phyloP scores from a whole-genome alignment of 2,329 filamentous ascomycete genomes.

The Sporothrix sp. region DNA sequence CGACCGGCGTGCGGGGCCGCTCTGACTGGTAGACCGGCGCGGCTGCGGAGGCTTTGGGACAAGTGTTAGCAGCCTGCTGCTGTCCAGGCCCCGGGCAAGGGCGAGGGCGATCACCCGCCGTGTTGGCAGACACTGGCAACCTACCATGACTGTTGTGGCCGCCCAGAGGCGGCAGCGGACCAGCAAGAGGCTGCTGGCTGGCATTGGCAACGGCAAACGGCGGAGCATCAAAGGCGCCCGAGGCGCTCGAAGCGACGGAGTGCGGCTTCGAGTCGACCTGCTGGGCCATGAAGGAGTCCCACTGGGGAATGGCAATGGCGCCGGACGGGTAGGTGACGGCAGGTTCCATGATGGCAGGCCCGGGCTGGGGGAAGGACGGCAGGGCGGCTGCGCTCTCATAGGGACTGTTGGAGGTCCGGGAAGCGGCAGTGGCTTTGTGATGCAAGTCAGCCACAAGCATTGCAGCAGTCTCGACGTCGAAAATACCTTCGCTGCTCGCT shows the following conservation, averaged over 20 bases:
- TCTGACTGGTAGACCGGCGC: constrained; percentile 64
- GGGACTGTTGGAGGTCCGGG: constrained; percentile 45
- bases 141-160: constrained; percentile 52
- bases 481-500: constrained; percentile 77
- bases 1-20: constrained; percentile 58
- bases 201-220: constrained; percentile 51
- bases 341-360: constrained; percentile 64
- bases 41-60: constrained; percentile 56
- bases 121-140: constrained; percentile 18
- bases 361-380: constrained; percentile 59
- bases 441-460: constrained; percentile 98
- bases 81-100: too few relatives aligned
- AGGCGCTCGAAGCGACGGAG: constrained; percentile 57
- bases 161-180: constrained; percentile 59
- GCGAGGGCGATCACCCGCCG: too few relatives aligned
- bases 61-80: too few relatives aligned
- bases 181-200: constrained; percentile 46
- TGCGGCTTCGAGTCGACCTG: constrained; percentile 65
- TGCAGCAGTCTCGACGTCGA: constrained; percentile 93
- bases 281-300: constrained; percentile 78
- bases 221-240: constrained; percentile 59
- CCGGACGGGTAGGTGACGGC: constrained; percentile 67
- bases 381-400: constrained; percentile 52
- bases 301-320: constrained; percentile 74
- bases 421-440: constrained; percentile 77